Conservation (phyloP, 495 filamentous ascomycete species). For the Venustampulla echinocandica region DNA sequence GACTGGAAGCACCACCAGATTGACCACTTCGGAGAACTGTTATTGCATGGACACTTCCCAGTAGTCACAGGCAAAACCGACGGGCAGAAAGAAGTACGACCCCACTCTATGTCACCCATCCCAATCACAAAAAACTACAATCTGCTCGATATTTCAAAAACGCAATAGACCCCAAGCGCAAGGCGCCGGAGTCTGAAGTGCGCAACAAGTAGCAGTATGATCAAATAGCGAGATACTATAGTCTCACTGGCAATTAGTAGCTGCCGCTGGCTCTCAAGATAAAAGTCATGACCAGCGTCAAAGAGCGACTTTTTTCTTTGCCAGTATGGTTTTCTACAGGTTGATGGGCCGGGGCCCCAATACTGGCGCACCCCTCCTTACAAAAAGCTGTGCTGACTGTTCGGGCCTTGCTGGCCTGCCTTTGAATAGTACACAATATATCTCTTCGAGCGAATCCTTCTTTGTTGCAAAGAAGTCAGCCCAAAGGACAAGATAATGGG, state of each 20-base stretch:
- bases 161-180: conserved; percentile 4
- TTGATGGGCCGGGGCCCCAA: neutral
- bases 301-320: neutral
- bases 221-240: neutral
- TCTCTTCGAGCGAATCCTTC: conserved; percentile 87
- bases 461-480: conserved; percentile 94
- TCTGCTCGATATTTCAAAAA: neutral
- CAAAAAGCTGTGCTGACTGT: conserved; percentile 15
- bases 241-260: conserved; percentile 8
- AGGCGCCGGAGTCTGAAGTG: conserved; percentile 1
- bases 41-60: conserved; percentile 87
- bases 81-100: conserved; percentile 68
- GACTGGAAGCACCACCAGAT: conserved; percentile 94
- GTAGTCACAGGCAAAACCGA: conserved; percentile 84
- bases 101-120: neutral
- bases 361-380: conserved; percentile 5
- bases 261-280: neutral
- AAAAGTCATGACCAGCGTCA: conserved; percentile 8
- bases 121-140: neutral
- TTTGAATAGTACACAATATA: conserved; percentile 83
- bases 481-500: conserved; percentile 53
- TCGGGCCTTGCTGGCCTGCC: conserved; percentile 17
- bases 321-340: conserved; percentile 15
- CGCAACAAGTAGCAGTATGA: neutral
- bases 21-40: conserved; percentile 78